phyloP scores from a whole-genome alignment of 192 early-diverging fungal species.

The Phycomyces blakesleeanus region DNA sequence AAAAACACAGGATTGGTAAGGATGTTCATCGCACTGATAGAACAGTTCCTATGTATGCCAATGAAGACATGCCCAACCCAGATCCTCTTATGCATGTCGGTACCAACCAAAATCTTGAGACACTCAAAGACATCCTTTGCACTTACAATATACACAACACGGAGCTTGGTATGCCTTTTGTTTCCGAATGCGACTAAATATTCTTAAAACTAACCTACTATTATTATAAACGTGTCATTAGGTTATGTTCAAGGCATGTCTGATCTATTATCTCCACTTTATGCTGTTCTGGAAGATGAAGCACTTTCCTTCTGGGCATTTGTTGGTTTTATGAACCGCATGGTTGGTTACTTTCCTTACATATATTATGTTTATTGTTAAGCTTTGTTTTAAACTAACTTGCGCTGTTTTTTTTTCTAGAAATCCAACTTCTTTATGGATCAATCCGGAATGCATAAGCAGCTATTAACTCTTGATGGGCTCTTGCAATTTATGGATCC shows the following conservation, averaged over 20 bases:
- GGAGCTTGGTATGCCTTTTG: conserved; percentile 45
- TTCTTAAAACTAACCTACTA: no score
- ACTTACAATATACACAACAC: conserved; percentile 88
- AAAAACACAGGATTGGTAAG: conserved; percentile 74
- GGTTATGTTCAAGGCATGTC: conserved; percentile 99
- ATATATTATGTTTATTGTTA: no score
- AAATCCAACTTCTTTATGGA: conserved; percentile 88
- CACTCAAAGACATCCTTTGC: conserved; percentile 88
- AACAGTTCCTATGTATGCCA: conserved; percentile 75
- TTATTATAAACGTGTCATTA: not conserved
- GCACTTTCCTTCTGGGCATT: conserved; percentile 93
- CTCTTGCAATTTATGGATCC: conserved; percentile 89
- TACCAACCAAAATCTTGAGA: conserved; percentile 75
- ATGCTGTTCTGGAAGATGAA: conserved; percentile 86
- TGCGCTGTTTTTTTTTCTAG: conserved; percentile 19
- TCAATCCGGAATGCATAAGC: conserved; percentile 91
- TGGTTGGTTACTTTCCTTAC: conserved; percentile 45
- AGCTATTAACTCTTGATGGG: conserved; percentile 76
- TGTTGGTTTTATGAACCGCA: conserved; percentile 82
- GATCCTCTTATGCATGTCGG: conserved; percentile 43
- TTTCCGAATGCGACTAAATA: no score
- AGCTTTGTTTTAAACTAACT: no score
- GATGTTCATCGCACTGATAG: conserved; percentile 97
- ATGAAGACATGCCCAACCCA: conserved; percentile 56
- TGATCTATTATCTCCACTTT: conserved; percentile 87